Evolutionary conservation across 305 asterid species (phyloP), one percentile per base, ranked within the genome.

Genomic region (Fraxinus greggii): DNA sequence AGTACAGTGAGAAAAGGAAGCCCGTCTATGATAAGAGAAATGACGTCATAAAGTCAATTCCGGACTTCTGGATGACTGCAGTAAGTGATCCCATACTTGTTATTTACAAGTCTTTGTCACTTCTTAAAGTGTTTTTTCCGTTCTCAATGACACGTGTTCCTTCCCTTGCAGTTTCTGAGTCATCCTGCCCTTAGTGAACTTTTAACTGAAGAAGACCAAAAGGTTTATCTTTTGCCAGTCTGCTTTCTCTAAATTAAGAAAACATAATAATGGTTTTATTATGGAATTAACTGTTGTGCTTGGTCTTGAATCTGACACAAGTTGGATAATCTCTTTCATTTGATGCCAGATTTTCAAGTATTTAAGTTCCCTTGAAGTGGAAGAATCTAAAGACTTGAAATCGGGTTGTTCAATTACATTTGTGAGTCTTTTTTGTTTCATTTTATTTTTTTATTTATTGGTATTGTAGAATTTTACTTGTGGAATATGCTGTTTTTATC

Each of bases 21-120:
- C 83, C 83, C 54, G 74, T 74, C 3, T 80, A 74, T 54, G 83
- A 23, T 59, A 74, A 24, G 29, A 45, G 83, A 59, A 80, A 19
- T 51, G 73, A 80, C 0, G 36, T 74, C 48, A 51, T 80, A 24
- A 73, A 21, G 7, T 45, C 83, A 21, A 73, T 80, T 19, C 79
- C 74, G 10, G 73, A 73, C 40, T 80, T 80, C 36, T 80, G 83
- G 83, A 3, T 36, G 76, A 80, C 73, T 73, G 79, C 79, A 17
- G 79, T 80, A n/a, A 80, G 79, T 80, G 15, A 73, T 72, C 75
- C 8, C 28, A 7, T 69, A 0, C 17, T 76, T 24, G 2, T 40
- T 24, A 40, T 24, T 9, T 12, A 45, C 10, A 26, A 42, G 9
- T 45, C 35, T 67, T 67, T n/a, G 8, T 32, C 74, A 10, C 9